Conservation (phyloP, 805 yeast genomes). For the Starmera pachycereana region DNA sequence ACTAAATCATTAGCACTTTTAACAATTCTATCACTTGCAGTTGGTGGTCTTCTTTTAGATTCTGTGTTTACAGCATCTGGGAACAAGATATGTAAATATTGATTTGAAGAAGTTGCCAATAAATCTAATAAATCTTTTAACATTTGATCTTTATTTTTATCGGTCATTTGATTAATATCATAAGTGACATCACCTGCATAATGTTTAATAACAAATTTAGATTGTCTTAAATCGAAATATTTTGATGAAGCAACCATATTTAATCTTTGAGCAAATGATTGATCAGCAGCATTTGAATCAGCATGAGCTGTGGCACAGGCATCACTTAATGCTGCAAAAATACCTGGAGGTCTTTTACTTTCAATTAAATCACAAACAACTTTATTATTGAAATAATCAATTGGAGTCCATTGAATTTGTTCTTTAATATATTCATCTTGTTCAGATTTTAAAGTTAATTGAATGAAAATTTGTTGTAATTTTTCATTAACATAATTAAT, state of each 20-base stretch:
- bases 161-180: constrained; percentile 84
- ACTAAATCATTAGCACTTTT: constrained; percentile 84
- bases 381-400: constrained; percentile 90
- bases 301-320: constrained; percentile 98
- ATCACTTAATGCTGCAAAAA: constrained; percentile 93
- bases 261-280: constrained; percentile 85
- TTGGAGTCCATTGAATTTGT: constrained; percentile 95
- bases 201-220: constrained; percentile 85
- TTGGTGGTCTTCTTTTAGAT: constrained; percentile 78
- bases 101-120: constrained; percentile 59
- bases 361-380: constrained; percentile 96
- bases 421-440: constrained; percentile 96
- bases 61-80: constrained; percentile 58
- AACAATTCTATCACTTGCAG: constrained; percentile 93
- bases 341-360: constrained; percentile 88
- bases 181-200: constrained; percentile 98
- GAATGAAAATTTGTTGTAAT: constrained; percentile 92
- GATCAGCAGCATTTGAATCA: constrained; percentile 93
- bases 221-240: constrained; percentile 81
- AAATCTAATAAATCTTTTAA: constrained; percentile 80
- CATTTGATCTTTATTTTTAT: constrained; percentile 92
- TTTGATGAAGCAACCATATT: constrained; percentile 74
- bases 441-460: constrained; percentile 89
- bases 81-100: constrained; percentile 49
- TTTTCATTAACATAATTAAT: constrained; percentile 95